These are phyloP conservation scores for Umbelopsis vinacea DNA, from an alignment of 192 early-diverging fungal species.

Conservation along the genomic window DNA sequence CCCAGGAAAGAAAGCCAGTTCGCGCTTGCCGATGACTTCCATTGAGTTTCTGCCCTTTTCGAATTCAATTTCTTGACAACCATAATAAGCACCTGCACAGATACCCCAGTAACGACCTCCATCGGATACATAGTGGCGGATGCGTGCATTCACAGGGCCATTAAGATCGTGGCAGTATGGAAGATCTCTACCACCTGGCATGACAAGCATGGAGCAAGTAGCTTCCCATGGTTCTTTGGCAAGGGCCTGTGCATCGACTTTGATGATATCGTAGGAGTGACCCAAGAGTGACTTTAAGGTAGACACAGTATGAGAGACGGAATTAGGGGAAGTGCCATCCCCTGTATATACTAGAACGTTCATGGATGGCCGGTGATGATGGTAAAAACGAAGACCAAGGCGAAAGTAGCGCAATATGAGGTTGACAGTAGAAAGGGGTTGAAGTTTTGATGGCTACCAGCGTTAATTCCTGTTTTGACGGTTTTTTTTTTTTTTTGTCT, in stretches of 20 bases:
- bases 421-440: not conserved
- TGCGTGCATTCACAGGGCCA: conserved; percentile 61
- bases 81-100: conserved; percentile 92
- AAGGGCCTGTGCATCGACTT: conserved; percentile 75
- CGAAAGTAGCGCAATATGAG: not conserved
- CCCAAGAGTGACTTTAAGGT: conserved; percentile 81
- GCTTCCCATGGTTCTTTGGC: conserved; percentile 84
- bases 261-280: conserved; percentile 86
- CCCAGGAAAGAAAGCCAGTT: conserved; percentile 74
- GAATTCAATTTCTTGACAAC: conserved; percentile 72
- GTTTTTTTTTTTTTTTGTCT: not conserved
- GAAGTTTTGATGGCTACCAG: not conserved
- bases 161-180: conserved; percentile 80
- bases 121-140: conserved; percentile 64
- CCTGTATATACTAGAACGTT: conserved; percentile 87
- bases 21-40: conserved; percentile 75
- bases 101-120: conserved; percentile 93
- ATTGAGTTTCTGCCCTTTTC: conserved; percentile 62
- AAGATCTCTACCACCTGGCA: conserved; percentile 89
- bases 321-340: conserved; percentile 67
- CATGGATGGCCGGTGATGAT: conserved; percentile 46
- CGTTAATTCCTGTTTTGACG: not conserved
- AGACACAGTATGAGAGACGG: conserved; percentile 63
- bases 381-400: not conserved
- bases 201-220: conserved; percentile 82